These are phyloP conservation scores for Chlorella ohadii DNA, from an alignment of 139 green algal species.

Conservation along the genomic window DNA sequence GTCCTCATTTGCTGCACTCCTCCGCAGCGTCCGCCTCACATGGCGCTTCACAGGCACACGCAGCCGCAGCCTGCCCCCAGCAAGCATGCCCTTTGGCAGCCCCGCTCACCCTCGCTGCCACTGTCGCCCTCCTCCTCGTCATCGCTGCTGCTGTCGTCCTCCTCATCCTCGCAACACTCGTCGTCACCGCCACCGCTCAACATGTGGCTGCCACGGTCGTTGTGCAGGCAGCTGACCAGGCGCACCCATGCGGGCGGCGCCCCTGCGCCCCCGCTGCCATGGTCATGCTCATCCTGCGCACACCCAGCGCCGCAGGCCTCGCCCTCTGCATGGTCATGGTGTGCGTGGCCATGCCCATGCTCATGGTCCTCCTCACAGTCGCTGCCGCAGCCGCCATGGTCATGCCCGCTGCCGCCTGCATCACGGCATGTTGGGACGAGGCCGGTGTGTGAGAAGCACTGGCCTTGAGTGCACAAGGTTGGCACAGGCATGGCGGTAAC, in stretches of 20 bases:
- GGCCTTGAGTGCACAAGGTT: no score
- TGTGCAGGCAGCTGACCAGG: conserved; percentile 41
- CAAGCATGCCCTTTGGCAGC: no score
- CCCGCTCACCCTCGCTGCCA: background rate
- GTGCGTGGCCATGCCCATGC: background rate
- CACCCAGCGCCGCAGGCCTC: conserved; percentile 1
- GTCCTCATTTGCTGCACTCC: no score
- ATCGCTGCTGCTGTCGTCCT: background rate
- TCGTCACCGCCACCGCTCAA: conserved; percentile 11
- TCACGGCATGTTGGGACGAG: no score
- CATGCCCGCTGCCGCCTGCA: no score
- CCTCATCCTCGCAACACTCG: background rate
- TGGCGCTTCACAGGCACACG: no score
- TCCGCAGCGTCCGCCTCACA: no score
- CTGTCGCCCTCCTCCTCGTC: background rate
- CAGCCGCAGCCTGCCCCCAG: no score
- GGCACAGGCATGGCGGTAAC: no score
- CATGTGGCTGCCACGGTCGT: conserved; percentile 26
- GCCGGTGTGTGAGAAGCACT: no score
- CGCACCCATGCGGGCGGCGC: conserved; percentile 17
- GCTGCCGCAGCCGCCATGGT: background rate
- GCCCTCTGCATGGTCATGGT: background rate
- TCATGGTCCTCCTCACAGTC: conserved; percentile 25
- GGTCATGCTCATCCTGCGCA: background rate
- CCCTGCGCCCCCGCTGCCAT: background rate